Conservation (phyloP, 2,329 filamentous ascomycete species). For the Epichloe festucae region DNA sequence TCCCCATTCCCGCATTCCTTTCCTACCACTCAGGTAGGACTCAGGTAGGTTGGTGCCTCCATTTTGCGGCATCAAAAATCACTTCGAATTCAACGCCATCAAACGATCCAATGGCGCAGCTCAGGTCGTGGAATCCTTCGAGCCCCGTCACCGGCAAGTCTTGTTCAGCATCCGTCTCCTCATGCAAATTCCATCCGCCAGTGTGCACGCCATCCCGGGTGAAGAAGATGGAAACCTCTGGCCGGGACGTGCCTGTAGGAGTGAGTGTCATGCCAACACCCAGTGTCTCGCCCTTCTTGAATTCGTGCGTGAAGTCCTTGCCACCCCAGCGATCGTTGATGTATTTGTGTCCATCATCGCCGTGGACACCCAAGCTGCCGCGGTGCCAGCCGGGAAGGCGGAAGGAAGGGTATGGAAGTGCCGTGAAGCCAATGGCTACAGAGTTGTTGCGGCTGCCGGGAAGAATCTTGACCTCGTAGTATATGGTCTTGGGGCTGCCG, state of each 20-base stretch:
- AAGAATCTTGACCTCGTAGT: conserved; percentile 57
- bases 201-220: conserved; percentile 49
- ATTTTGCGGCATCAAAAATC: conserved; percentile 44
- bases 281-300: conserved; percentile 51
- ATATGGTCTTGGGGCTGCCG: conserved; percentile 38
- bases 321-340: conserved; percentile 66
- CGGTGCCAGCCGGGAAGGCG: conserved; percentile 73
- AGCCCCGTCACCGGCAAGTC: conserved; percentile 53
- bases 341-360: conserved; percentile 66
- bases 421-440: conserved; percentile 57
- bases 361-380: conserved; percentile 61
- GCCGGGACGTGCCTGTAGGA: conserved; percentile 17
- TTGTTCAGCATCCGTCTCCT: conserved; percentile 53
- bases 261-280: conserved; percentile 58
- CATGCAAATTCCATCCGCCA: conserved; percentile 59
- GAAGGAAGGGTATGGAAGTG: conserved; percentile 65
- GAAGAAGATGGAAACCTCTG: conserved; percentile 43
- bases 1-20: no score
- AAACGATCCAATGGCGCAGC: conserved; percentile 58
- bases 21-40: no score
- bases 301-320: conserved; percentile 51
- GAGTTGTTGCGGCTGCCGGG: conserved; percentile 31
- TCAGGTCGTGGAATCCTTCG: conserved; percentile 58
- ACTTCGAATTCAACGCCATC: conserved; percentile 57
- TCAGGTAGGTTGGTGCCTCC: conserved; percentile 32